Evolutionary conservation across 2,329 filamentous ascomycete species (phyloP).

Genomic region (Chrysosphaeria jannelii): DNA sequence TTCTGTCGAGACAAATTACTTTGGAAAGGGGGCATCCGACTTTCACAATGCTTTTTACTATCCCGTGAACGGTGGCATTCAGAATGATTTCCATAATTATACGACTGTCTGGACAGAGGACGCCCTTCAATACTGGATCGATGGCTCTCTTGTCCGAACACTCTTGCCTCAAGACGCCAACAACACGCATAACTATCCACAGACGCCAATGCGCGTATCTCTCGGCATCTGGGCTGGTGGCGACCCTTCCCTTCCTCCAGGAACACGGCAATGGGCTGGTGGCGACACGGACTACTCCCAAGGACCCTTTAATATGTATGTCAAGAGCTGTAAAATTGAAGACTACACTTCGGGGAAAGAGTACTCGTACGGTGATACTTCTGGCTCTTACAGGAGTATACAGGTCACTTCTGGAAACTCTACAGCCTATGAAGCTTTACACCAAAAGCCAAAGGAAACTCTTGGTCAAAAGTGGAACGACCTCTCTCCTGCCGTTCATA

Average conservation of each 20-base stretch:
- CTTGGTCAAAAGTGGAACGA: conserved; percentile 21
- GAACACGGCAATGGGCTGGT: conserved; percentile 25
- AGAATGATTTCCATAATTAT: conserved; percentile 41
- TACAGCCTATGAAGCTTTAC: conserved; percentile 12
- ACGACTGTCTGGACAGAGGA: conserved; percentile 43
- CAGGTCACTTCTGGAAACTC: conserved; percentile 18
- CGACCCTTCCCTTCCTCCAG: conserved; percentile 19
- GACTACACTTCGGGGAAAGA: conserved; percentile 9
- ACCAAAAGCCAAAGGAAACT: conserved; percentile 11
- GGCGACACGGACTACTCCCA: conserved; percentile 22
- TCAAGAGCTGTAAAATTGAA: conserved; percentile 16
- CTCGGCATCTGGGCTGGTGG: conserved; percentile 36
- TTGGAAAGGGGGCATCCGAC: conserved; percentile 31
- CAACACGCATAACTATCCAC: conserved; percentile 33
- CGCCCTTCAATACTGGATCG: conserved; percentile 36
- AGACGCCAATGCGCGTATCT: conserved; percentile 44
- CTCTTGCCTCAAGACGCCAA: conserved; percentile 29
- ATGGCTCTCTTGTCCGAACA: conserved; percentile 32
- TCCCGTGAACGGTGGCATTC: conserved; percentile 19
- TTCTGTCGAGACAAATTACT: conserved; percentile 43
- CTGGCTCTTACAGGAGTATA: conserved; percentile 4
- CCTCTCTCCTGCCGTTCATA: conserved; percentile 18
- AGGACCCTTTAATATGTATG: conserved; percentile 30
- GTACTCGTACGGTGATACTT: conserved; percentile 5
- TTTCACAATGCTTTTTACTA: conserved; percentile 29